A percentile compares a stretch with the other conserved stretches of the same genome.
phyloP scores from a whole-genome alignment of 2,329 filamentous ascomycete genomes.

The Helotiales sp. region DNA sequence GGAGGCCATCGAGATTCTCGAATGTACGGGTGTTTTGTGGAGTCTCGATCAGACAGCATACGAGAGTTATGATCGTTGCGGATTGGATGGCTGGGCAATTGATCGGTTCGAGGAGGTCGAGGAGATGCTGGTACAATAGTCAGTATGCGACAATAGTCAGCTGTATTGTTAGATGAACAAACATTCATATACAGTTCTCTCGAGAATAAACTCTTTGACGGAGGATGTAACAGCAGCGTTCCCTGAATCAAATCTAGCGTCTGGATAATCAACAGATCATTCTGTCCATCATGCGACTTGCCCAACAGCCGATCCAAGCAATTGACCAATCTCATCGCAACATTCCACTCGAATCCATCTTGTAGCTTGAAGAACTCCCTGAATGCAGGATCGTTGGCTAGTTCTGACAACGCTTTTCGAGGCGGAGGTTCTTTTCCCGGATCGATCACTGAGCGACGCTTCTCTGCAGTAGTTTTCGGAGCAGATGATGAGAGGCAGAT shows the following conservation, averaged over 20 bases:
- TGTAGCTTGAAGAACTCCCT: slow-evolving; percentile 95
- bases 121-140: slow-evolving; percentile 62
- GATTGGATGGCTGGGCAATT: slow-evolving; percentile 93
- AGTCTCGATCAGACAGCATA: slow-evolving; percentile 82
- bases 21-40: slow-evolving; percentile 90
- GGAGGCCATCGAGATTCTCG: slow-evolving; percentile 85
- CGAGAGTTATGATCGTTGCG: slow-evolving; percentile 84
- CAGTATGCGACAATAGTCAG: neutral
- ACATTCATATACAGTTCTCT: slow-evolving; percentile 95
- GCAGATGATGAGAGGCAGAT: slow-evolving; percentile 67
- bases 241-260: slow-evolving; percentile 90
- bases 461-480: slow-evolving; percentile 20
- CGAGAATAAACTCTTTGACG: slow-evolving; percentile 82
- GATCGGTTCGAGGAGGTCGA: slow-evolving; percentile 89
- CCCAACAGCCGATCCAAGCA: slow-evolving; percentile 86
- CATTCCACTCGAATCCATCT: slow-evolving; percentile 98
- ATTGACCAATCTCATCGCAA: slow-evolving; percentile 79
- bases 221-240: slow-evolving; percentile 82
- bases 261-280: slow-evolving; percentile 84
- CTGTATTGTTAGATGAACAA: slow-evolving; percentile 34
- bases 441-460: slow-evolving; percentile 37
- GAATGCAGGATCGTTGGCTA: slow-evolving; percentile 84
- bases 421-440: slow-evolving; percentile 38
- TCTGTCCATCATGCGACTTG: slow-evolving; percentile 77
- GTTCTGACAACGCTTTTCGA: slow-evolving; percentile 64